Conservation (phyloP, 352 stramenopile genomes). For the Phytophthora brassicae region DNA sequence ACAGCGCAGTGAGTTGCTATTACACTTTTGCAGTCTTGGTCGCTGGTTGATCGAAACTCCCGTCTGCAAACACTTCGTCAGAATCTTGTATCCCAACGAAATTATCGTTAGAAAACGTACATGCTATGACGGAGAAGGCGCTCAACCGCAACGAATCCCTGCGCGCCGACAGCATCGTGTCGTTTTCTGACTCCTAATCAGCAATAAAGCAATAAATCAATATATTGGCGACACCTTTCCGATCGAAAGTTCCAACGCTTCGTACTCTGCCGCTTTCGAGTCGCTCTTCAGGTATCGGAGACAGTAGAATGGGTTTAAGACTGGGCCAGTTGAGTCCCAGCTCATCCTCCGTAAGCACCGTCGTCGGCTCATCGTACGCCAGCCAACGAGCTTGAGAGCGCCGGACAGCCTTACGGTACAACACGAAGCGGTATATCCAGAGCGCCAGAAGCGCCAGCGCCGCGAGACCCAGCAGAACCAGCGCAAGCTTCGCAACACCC, state of each 20-base stretch:
- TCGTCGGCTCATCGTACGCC: slow-evolving; percentile 45
- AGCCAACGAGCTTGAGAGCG: slow-evolving; percentile 72
- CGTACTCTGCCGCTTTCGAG: slow-evolving; percentile 50
- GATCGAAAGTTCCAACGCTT: too few relatives aligned
- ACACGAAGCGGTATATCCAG: slow-evolving; percentile 61
- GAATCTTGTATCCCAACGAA: neutral
- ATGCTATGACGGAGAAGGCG: slow-evolving; percentile 46
- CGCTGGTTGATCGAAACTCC: slow-evolving; percentile 39
- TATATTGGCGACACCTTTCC: too few relatives aligned
- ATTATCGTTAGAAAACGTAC: slow-evolving; percentile 26
- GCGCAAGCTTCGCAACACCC: slow-evolving; percentile 39
- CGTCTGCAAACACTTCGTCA: slow-evolving; percentile 28
- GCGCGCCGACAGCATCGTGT: slow-evolving; percentile 40
- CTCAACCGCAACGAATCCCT: slow-evolving; percentile 41
- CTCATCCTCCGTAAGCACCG: slow-evolving; percentile 34
- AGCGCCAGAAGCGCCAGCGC: slow-evolving; percentile 44
- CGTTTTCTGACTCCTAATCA: slow-evolving; percentile 49
- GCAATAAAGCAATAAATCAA: slow-evolving; percentile 7
- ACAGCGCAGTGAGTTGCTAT: neutral
- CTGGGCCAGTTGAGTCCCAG: slow-evolving; percentile 50
- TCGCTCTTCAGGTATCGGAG: slow-evolving; percentile 68
- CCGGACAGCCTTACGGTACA: slow-evolving; percentile 59
- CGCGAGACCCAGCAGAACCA: slow-evolving; percentile 42
- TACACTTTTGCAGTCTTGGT: slow-evolving; percentile 31
- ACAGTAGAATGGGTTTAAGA: slow-evolving; percentile 59